A percentile compares a stretch with the other conserved stretches of the same genome.
Evolutionary conservation across 2,329 filamentous ascomycete genomes (phyloP).

Genomic region (Fusarium sublunatum): DNA sequence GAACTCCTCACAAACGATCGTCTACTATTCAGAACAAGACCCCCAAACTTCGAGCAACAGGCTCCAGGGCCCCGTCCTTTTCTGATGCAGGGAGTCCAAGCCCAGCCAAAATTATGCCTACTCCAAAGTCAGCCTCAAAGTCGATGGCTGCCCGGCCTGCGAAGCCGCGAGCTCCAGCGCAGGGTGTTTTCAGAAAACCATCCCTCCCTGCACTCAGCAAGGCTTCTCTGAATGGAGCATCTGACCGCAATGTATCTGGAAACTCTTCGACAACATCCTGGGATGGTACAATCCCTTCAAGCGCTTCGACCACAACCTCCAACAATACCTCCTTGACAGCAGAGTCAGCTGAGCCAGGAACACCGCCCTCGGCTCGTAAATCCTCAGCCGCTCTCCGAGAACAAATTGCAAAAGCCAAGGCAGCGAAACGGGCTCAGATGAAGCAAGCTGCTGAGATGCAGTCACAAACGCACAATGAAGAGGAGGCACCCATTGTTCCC

Average conservation of each 20-base stretch:
- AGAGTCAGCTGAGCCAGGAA: slow-evolving; percentile 27
- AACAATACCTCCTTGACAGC: slow-evolving; percentile 25
- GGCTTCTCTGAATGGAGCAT: slow-evolving; percentile 26
- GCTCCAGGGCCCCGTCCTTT: slow-evolving; percentile 44
- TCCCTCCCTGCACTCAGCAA: slow-evolving; percentile 57
- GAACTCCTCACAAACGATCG: slow-evolving; percentile 55
- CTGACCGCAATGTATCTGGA: slow-evolving; percentile 24
- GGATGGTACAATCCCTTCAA: slow-evolving; percentile 48
- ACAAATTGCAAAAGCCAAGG: slow-evolving; percentile 92
- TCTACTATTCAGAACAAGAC: slow-evolving; percentile 41
- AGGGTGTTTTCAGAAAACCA: slow-evolving; percentile 66
- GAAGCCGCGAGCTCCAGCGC: slow-evolving; percentile 64
- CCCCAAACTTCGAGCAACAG: slow-evolving; percentile 41
- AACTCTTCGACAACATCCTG: slow-evolving; percentile 41
- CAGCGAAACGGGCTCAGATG: slow-evolving; percentile 72
- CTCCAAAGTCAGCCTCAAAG: slow-evolving; percentile 59
- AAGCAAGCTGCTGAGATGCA: slow-evolving; percentile 48
- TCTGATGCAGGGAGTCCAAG: slow-evolving; percentile 51
- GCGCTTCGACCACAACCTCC: slow-evolving; percentile 33
- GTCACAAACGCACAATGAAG: slow-evolving; percentile 8
- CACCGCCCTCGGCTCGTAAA: slow-evolving; percentile 59
- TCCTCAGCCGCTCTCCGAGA: slow-evolving; percentile 86
- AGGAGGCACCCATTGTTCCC: slow-evolving; percentile 56
- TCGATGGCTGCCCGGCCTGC: slow-evolving; percentile 58
- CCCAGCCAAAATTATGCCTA: slow-evolving; percentile 50